phyloP scores from a whole-genome alignment of 1,284 basidiomycete genomes.

The Chalciporus sp. region DNA sequence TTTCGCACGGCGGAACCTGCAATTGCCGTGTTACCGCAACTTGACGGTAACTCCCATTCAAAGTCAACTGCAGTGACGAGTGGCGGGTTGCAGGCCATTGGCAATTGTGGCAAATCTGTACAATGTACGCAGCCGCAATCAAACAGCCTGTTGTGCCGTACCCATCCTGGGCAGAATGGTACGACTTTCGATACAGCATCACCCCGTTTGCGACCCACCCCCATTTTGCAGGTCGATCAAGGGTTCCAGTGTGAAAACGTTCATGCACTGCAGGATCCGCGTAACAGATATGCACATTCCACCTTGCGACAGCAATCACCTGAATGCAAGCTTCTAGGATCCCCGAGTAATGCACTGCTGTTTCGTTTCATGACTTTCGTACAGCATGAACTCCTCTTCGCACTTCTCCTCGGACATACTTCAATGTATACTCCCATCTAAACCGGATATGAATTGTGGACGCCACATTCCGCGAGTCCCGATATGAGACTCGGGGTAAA shows the following conservation, averaged over 20 bases:
- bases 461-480: conserved; percentile 3
- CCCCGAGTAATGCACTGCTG: neutral
- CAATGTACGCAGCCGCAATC: conserved; percentile 6
- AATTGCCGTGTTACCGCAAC: no score
- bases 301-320: neutral
- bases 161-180: neutral
- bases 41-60: no score
- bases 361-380: neutral
- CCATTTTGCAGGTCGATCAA: neutral
- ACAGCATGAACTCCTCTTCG: conserved; percentile 1
- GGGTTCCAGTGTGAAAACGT: neutral
- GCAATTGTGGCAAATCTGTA: conserved; percentile 1
- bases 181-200: neutral
- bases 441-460: conserved; percentile 7
- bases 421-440: neutral
- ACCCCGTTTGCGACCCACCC: neutral
- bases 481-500: conserved; percentile 4
- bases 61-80: neutral
- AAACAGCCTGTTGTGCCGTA: neutral
- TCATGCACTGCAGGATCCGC: conserved; percentile 12
- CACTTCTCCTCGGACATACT: conserved; percentile 17
- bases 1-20: conserved; percentile 15
- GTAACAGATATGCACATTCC: neutral
- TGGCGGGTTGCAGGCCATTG: neutral
- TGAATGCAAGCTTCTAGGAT: conserved; percentile 7